These are phyloP conservation scores for Hsuehochloa calcarea DNA, from an alignment of 176 grass and related monocot species.

Conservation along the genomic window DNA sequence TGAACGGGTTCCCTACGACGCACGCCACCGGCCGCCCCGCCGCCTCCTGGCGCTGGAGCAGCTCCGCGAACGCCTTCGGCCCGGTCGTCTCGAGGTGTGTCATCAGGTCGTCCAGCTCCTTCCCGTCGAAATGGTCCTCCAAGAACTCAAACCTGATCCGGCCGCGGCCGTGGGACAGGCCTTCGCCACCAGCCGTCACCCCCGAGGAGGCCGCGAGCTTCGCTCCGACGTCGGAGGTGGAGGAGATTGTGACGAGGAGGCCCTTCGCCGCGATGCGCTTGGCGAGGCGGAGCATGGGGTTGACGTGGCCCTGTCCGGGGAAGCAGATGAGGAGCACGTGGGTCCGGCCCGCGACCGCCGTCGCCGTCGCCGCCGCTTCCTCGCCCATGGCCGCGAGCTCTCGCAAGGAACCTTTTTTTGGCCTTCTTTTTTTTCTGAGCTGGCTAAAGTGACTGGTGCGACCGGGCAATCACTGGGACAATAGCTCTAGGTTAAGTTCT, in stretches of 20 bases:
- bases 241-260: conserved; percentile 56
- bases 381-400: conserved; percentile 17
- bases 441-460: not conserved
- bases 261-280: conserved; percentile 75
- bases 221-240: conserved; percentile 39
- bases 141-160: conserved; percentile 76
- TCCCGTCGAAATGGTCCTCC: conserved; percentile 1
- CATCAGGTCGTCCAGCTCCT: conserved; percentile 35
- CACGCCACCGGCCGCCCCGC: conserved; percentile 55
- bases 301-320: conserved; percentile 67
- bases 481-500: not conserved
- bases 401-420: not conserved
- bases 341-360: not conserved
- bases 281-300: conserved; percentile 69
- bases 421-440: not conserved
- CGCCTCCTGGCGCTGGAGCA: conserved; percentile 45
- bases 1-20: conserved; percentile 67
- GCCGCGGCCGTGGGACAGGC: conserved; percentile 42
- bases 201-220: conserved; percentile 34
- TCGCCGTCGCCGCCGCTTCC: not conserved
- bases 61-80: conserved; percentile 8
- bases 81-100: conserved; percentile 27
- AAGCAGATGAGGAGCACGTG: conserved; percentile 66
- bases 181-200: not conserved
- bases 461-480: not conserved